phyloP scores from a whole-genome alignment of 257 asterid species.

The Cruciata laevipes region DNA sequence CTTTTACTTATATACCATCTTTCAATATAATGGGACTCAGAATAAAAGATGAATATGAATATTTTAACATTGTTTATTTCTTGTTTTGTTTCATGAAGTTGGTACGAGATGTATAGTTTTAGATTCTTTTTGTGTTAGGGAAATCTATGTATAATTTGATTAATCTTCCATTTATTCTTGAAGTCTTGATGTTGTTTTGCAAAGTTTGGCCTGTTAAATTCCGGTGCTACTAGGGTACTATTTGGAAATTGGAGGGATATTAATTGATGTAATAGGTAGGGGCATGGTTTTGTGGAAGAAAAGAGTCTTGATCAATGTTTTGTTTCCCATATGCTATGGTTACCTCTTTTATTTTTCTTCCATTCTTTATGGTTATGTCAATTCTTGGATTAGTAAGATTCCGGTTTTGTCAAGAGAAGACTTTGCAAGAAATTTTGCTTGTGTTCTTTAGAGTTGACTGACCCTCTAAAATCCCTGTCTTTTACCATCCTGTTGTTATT shows the following conservation, averaged over 20 bases:
- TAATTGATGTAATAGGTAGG: neutral
- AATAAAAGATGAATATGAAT: no score
- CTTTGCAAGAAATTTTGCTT: no score
- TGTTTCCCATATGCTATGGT: neutral
- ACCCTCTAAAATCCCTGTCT: no score
- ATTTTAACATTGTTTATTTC: no score
- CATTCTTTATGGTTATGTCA: neutral
- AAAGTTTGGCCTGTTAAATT: neutral
- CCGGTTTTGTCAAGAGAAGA: neutral
- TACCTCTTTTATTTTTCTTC: neutral
- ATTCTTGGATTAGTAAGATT: neutral
- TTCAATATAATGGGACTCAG: no score
- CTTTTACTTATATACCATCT: no score
- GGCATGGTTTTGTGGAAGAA: neutral
- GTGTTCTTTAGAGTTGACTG: neutral
- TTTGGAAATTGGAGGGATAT: no score
- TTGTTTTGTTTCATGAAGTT: no score
- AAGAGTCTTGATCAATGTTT: no score
- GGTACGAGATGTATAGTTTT: no score
- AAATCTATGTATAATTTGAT: neutral
- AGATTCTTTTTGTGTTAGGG: no score
- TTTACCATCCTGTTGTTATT: neutral
- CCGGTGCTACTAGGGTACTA: no score
- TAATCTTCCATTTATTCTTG: neutral
- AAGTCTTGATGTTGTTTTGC: neutral